Evolutionary conservation across 805 yeast genomes (phyloP).

Genomic region (Blastobotrys mokoenaii): DNA sequence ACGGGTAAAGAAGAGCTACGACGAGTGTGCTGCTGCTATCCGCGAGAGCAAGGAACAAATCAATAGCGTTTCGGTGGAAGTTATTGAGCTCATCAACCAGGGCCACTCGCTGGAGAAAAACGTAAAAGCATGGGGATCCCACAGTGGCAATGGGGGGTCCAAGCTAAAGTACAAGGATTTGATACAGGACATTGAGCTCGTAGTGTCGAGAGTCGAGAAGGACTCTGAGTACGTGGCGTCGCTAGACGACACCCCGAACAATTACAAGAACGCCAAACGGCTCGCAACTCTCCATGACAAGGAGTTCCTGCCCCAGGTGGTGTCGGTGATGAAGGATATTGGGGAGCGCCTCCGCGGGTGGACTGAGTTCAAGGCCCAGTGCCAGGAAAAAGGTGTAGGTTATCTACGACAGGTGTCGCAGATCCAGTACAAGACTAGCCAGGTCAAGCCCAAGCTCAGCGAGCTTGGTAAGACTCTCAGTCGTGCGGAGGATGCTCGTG

Average conservation of each 20-base stretch:
- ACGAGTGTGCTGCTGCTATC: not conserved
- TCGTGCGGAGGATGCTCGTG: constrained; percentile 23
- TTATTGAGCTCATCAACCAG: constrained; percentile 8
- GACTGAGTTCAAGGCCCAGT: constrained; percentile 2
- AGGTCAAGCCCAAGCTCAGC: constrained; percentile 22
- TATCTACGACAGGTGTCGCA: constrained; percentile 17
- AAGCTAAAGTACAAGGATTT: constrained; percentile 11
- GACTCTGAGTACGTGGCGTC: constrained; percentile 21
- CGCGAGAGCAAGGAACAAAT: not conserved
- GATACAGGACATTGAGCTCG: constrained; percentile 20
- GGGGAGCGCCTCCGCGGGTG: constrained; percentile 9
- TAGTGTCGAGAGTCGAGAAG: constrained; percentile 17
- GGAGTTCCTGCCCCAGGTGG: constrained; percentile 24
- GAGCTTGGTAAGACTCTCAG: constrained; percentile 19
- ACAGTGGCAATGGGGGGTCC: constrained; percentile 1
- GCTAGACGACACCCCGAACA: constrained; percentile 14
- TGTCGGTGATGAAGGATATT: constrained; percentile 17
- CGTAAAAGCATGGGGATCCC: constrained; percentile 2
- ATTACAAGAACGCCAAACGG: constrained; percentile 14
- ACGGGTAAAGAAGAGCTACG: not conserved
- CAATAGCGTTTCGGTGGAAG: not conserved
- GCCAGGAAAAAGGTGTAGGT: constrained; percentile 4
- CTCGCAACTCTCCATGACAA: constrained; percentile 20
- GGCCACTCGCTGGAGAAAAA: constrained; percentile 7
- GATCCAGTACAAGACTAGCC: constrained; percentile 23